Conservation (phyloP, 2,329 filamentous ascomycete genomes). For the Cucurbitaria berberidis region DNA sequence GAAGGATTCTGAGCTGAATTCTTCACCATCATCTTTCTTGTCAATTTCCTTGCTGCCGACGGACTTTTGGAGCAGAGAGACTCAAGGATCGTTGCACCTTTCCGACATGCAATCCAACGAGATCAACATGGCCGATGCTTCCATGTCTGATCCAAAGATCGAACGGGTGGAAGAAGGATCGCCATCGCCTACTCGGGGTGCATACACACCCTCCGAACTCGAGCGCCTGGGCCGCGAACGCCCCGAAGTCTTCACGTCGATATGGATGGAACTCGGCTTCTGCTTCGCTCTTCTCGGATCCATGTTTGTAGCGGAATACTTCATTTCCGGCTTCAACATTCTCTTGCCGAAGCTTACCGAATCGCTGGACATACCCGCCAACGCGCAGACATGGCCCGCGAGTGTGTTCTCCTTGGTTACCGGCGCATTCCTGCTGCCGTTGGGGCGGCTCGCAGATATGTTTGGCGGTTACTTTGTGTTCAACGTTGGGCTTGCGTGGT, state of each 20-base stretch:
- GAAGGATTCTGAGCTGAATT: not conserved
- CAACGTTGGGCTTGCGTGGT: conserved; percentile 67
- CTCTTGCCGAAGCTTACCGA: conserved; percentile 69
- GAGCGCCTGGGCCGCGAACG: conserved; percentile 68
- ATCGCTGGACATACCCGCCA: conserved; percentile 69
- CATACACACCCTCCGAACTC: conserved; percentile 49
- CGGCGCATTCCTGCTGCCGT: conserved; percentile 50
- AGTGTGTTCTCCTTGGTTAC: conserved; percentile 48
- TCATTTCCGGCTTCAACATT: conserved; percentile 75
- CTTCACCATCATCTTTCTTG: not conserved
- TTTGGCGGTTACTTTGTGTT: conserved; percentile 69
- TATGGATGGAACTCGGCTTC: conserved; percentile 66
- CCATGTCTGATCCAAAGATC: conserved; percentile 1
- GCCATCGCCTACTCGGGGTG: conserved; percentile 9
- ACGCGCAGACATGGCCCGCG: conserved; percentile 59
- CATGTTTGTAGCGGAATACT: conserved; percentile 73
- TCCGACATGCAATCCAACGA: not conserved
- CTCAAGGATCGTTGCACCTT: not conserved
- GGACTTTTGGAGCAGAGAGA: not conserved
- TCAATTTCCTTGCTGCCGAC: not conserved
- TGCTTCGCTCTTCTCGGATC: conserved; percentile 67
- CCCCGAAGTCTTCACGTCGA: conserved; percentile 61
- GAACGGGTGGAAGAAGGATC: conserved; percentile 27
- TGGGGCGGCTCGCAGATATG: conserved; percentile 66
- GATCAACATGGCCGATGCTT: not conserved